Conservation (phyloP, 2,329 filamentous ascomycete species). For the Hymenoscyphus salicellus region DNA sequence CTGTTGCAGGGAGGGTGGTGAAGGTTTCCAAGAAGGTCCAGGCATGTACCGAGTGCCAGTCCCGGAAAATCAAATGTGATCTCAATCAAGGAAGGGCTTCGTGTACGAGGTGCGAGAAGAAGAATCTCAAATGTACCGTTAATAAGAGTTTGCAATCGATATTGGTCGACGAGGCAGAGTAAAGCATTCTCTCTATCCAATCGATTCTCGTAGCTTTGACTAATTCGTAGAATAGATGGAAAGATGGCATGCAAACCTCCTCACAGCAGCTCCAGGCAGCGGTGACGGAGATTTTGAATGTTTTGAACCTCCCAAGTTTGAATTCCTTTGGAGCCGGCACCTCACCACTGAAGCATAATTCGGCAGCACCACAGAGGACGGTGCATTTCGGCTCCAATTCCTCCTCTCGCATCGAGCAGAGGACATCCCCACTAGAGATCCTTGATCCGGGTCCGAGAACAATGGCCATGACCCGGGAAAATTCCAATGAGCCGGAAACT, state of each 20-base stretch:
- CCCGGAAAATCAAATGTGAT: constrained; percentile 53
- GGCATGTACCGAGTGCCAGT: constrained; percentile 45
- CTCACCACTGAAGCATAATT: background rate
- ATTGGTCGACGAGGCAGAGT: constrained; percentile 52
- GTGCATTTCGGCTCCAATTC: constrained; percentile 1
- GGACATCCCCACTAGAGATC: background rate
- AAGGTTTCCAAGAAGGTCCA: background rate
- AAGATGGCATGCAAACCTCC: constrained; percentile 39
- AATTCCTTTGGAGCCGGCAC: constrained; percentile 33
- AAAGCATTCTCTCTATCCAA: constrained; percentile 28
- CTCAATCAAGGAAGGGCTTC: constrained; percentile 31
- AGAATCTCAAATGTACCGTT: constrained; percentile 50
- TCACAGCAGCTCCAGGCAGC: constrained; percentile 44
- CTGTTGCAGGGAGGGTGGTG: background rate
- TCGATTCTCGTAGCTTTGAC: background rate
- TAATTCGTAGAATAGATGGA: constrained; percentile 40
- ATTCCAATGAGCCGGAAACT: constrained; percentile 37
- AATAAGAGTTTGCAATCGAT: constrained; percentile 56
- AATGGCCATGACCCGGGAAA: constrained; percentile 46
- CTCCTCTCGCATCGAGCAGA: background rate
- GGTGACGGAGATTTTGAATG: constrained; percentile 44
- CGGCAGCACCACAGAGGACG: background rate
- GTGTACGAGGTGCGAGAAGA: constrained; percentile 49
- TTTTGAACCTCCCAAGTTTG: constrained; percentile 43
- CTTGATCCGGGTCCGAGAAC: constrained; percentile 34